Evolutionary conservation across 2,329 filamentous ascomycete species (phyloP).

Genomic region (Colletotrichum orbiculare): DNA sequence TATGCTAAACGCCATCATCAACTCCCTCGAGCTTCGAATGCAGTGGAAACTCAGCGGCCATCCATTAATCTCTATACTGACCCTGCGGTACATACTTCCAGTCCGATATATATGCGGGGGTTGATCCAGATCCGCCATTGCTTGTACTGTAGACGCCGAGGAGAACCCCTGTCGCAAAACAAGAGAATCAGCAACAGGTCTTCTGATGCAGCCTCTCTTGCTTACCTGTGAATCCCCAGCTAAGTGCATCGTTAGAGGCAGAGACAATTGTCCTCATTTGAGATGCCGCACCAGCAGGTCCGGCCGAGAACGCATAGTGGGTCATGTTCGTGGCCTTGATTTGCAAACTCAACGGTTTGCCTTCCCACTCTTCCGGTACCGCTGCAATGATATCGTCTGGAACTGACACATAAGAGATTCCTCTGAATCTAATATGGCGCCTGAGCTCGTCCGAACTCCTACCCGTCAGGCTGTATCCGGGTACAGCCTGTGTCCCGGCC

Average conservation of each 20-base stretch:
- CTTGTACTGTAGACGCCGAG: constrained; percentile 64
- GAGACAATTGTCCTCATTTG: constrained; percentile 50
- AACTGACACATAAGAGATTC: constrained; percentile 53
- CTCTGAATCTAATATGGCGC: constrained; percentile 58
- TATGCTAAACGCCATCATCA: too few relatives aligned
- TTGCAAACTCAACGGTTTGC: constrained; percentile 49
- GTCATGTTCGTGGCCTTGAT: constrained; percentile 57
- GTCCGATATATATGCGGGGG: constrained; percentile 57
- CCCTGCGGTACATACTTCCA: constrained; percentile 58
- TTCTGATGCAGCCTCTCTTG: background rate
- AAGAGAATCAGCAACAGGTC: too few relatives aligned
- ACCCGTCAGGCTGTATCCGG: constrained; percentile 4
- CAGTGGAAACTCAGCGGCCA: too few relatives aligned
- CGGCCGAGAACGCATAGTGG: constrained; percentile 55
- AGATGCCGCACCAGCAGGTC: constrained; percentile 45
- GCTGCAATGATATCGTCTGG: constrained; percentile 49
- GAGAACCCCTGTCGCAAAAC: constrained; percentile 51
- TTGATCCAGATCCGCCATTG: constrained; percentile 57
- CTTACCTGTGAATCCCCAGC: constrained; percentile 48
- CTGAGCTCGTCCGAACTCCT: constrained; percentile 38
- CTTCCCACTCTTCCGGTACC: constrained; percentile 52
- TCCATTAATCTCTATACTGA: constrained; percentile 46
- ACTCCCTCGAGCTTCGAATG: too few relatives aligned
- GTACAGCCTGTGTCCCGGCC: constrained; percentile 11
- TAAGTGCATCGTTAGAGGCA: constrained; percentile 23